A percentile compares a stretch with the other conserved stretches of the same genome.
phyloP scores from a whole-genome alignment of 2,329 filamentous ascomycete species.

The Fusarium sp. region DNA sequence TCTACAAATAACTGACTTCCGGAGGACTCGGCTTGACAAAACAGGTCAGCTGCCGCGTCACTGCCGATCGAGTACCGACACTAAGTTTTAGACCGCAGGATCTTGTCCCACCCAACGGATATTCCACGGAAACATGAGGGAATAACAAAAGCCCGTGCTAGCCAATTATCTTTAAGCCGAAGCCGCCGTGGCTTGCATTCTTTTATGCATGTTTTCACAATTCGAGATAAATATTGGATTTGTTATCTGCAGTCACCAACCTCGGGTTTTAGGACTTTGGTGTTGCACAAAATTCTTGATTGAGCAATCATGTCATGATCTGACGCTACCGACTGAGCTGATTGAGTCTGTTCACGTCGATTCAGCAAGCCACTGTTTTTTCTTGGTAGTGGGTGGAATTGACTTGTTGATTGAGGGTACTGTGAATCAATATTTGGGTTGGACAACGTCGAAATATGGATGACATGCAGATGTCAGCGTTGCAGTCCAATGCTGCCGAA shows the following conservation, averaged over 20 bases:
- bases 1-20: not conserved
- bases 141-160: not conserved
- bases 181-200: too few species aligned
- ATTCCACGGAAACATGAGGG: not conserved
- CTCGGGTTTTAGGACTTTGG: not conserved
- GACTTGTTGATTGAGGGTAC: not conserved
- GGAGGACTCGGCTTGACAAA: rapidly evolving
- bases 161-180: not conserved
- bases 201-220: not conserved
- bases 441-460: not conserved
- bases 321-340: not conserved
- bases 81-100: not conserved
- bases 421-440: not conserved
- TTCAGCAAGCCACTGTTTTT: not conserved
- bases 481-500: rapidly evolving
- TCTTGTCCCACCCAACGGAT: not conserved
- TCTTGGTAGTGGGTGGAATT: not conserved
- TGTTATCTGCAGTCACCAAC: not conserved
- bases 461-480: not conserved
- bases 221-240: not conserved
- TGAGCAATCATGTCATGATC: not conserved
- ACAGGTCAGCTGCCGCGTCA: rapidly evolving
- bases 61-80: not conserved
- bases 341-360: not conserved
- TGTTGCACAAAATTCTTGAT: not conserved